Conservation (phyloP, 106 monocot species). For the Dendrobium huoshanense region DNA sequence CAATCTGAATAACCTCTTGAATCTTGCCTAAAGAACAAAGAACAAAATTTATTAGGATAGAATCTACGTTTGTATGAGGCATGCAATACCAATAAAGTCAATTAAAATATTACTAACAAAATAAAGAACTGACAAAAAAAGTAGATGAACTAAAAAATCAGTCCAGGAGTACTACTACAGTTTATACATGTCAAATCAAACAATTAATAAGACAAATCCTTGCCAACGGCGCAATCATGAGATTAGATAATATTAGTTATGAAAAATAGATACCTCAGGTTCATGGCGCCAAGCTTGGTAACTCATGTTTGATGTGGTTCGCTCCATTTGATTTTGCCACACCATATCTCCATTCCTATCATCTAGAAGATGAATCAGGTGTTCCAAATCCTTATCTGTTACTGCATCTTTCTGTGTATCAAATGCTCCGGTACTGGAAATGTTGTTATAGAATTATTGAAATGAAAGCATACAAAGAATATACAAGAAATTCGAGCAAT, state of each 20-base stretch:
- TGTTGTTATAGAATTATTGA: background rate
- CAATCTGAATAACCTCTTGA: background rate
- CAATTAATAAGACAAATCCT: background rate
- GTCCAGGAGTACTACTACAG: background rate
- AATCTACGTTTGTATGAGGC: background rate
- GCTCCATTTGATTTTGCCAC: constrained; percentile 72
- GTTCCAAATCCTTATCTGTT: constrained; percentile 55
- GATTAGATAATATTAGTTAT: background rate
- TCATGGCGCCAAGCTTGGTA: constrained; percentile 84
- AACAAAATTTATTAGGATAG: background rate
- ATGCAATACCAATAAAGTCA: background rate
- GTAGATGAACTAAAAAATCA: background rate
- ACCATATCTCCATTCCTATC: constrained; percentile 35
- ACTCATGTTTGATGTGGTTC: constrained; percentile 59
- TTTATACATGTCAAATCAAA: background rate
- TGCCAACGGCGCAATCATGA: background rate
- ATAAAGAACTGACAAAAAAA: background rate
- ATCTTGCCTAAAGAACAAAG: background rate
- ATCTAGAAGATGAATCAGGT: constrained; percentile 51
- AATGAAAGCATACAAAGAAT: background rate
- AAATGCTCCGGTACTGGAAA: constrained; percentile 16
- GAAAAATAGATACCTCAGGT: constrained; percentile 38
- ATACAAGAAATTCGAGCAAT: background rate
- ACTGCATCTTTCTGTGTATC: constrained; percentile 37
- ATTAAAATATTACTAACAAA: background rate